Conservation (phyloP, 2,329 filamentous ascomycete genomes). For the Xylaria sp. region DNA sequence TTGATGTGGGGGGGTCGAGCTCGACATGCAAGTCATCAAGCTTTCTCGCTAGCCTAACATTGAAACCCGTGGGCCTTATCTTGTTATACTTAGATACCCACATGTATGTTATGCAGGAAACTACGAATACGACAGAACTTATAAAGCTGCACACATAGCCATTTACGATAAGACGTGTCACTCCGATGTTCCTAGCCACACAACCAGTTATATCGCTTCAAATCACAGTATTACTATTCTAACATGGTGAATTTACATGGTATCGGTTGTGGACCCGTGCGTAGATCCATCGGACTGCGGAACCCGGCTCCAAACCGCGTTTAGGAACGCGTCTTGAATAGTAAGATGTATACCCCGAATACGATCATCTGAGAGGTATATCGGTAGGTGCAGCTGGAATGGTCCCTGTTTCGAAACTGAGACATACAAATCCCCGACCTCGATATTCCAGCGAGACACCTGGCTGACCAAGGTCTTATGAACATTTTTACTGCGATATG, state of each 20-base stretch:
- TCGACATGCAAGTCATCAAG: constrained; percentile 34
- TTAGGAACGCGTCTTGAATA: constrained; percentile 7
- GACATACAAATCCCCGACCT: not conserved
- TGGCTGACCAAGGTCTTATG: constrained; percentile 10
- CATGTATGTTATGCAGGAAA: too few relatives aligned
- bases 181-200: not conserved
- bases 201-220: not conserved
- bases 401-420: not conserved
- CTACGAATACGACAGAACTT: not conserved
- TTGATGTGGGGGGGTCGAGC: not conserved
- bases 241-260: not conserved
- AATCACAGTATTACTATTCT: not conserved
- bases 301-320: constrained; percentile 13
- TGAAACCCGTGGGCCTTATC: not conserved
- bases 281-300: not conserved
- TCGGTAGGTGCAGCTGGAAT: not conserved
- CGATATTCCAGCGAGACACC: constrained; percentile 7
- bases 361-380: not conserved
- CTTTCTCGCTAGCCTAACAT: constrained; percentile 18
- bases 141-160: not conserved
- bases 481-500: not conserved
- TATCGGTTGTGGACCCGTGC: not conserved
- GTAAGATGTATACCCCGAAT: not conserved
- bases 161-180: not conserved
- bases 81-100: too few relatives aligned